These are phyloP conservation scores for Ceratobasidium papillatum DNA, from an alignment of 1,284 basidiomycete species.

Conservation along the genomic window DNA sequence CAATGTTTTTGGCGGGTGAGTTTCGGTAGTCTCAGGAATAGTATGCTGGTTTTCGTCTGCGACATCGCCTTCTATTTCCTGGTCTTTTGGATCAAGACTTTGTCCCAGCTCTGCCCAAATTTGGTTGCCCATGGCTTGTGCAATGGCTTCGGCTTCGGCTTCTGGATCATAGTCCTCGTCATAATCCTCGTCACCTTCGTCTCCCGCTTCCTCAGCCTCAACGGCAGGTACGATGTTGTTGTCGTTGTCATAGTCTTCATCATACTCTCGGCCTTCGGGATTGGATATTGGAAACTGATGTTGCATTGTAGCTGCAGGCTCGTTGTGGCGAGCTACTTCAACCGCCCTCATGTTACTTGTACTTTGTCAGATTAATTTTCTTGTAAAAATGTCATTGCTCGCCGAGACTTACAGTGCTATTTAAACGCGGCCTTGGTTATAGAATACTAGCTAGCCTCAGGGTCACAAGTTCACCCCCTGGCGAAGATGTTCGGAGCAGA, in stretches of 20 bases:
- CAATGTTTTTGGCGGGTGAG: neutral
- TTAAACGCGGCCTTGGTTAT: neutral
- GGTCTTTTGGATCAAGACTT: constrained; percentile 61
- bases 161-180: constrained; percentile 71
- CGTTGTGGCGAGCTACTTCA: neutral
- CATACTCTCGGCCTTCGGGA: constrained; percentile 49
- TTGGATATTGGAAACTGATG: neutral
- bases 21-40: constrained; percentile 31
- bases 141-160: constrained; percentile 75
- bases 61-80: constrained; percentile 46
- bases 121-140: constrained; percentile 70
- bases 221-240: constrained; percentile 41
- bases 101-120: constrained; percentile 74
- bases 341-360: neutral
- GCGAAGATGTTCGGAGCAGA: neutral
- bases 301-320: neutral
- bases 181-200: constrained; percentile 56
- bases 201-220: constrained; percentile 51
- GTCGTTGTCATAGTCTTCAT: constrained; percentile 56
- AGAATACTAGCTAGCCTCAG: neutral
- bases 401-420: neutral
- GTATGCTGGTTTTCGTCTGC: neutral
- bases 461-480: neutral
- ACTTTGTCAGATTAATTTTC: neutral
- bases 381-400: neutral